Conservation (phyloP, 202 grass and related monocot species). For the Musa balbisiana region DNA sequence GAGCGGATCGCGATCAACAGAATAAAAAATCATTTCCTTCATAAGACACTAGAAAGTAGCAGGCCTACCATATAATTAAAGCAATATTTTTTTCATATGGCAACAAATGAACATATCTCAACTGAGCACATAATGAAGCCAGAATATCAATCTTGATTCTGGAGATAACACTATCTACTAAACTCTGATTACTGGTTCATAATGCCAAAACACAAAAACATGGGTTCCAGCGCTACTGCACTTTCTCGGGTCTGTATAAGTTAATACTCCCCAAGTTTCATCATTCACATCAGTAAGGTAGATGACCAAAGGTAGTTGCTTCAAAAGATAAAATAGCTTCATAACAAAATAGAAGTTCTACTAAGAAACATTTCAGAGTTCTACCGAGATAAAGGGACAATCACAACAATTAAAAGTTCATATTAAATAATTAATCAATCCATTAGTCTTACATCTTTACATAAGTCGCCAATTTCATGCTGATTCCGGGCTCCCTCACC, state of each 20-base stretch:
- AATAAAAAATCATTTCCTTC: not conserved
- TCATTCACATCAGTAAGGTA: not conserved
- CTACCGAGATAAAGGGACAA: not conserved
- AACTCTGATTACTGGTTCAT: too few relatives aligned
- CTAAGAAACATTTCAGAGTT: not conserved
- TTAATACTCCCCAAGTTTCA: not conserved
- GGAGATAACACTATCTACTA: too few relatives aligned
- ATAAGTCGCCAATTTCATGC: conserved; percentile 50
- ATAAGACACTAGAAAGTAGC: not conserved
- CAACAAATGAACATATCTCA: too few relatives aligned
- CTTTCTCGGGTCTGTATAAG: not conserved
- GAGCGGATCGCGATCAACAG: not conserved
- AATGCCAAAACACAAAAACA: too few relatives aligned
- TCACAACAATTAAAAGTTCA: not conserved
- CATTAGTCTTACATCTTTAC: conserved; percentile 45
- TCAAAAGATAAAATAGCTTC: not conserved
- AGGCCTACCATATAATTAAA: not conserved
- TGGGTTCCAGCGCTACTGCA: too few relatives aligned
- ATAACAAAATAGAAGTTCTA: not conserved
- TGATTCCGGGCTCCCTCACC: conserved; percentile 31
- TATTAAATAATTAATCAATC: too few relatives aligned
- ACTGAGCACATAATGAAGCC: too few relatives aligned
- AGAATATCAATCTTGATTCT: too few relatives aligned
- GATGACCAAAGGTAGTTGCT: not conserved
- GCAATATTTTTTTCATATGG: not conserved